A percentile compares a stretch with the other conserved stretches of the same genome.
Conservation (phyloP, 1,284 basidiomycete species). For the Cutaneotrichosporon daszewskae region DNA sequence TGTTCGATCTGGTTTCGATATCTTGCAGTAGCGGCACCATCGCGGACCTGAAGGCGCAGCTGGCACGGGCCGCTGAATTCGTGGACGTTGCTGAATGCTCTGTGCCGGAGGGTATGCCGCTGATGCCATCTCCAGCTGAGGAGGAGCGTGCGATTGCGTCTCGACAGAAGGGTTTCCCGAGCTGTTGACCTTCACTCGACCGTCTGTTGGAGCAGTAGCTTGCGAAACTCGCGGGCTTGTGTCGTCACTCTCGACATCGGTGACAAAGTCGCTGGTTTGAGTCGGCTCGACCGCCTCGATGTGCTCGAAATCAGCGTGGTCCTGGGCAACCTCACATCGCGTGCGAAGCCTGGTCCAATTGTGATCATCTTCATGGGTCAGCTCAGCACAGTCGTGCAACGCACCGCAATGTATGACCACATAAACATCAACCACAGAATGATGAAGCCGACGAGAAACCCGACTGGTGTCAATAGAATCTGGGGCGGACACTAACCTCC, state of each 20-base stretch:
- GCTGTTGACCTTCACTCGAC: no score
- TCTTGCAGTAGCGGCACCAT: slow-evolving; percentile 42
- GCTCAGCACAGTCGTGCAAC: neutral
- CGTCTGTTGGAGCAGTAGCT: no score
- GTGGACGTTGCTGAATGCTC: no score
- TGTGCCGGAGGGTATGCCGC: no score
- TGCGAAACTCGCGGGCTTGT: no score
- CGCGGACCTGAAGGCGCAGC: slow-evolving; percentile 18
- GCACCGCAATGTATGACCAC: slow-evolving; percentile 65
- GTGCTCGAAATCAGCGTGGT: no score
- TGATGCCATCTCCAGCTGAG: no score
- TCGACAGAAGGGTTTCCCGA: no score
- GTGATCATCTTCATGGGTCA: slow-evolving; percentile 55
- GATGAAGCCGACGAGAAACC: slow-evolving; percentile 56
- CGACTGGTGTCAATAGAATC: slow-evolving; percentile 49
- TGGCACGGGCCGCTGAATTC: slow-evolving; percentile 29
- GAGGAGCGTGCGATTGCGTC: no score
- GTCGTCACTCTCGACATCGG: no score
- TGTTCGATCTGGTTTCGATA: slow-evolving; percentile 43
- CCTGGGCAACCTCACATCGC: slow-evolving; percentile 61
- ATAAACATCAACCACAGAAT: slow-evolving; percentile 62
- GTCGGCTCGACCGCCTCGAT: no score
- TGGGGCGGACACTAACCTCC: slow-evolving; percentile 59
- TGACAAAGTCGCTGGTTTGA: no score
- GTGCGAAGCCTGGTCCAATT: slow-evolving; percentile 64